phyloP scores from a whole-genome alignment of 108 stramenopile species.

The Craspedostauros australis region DNA sequence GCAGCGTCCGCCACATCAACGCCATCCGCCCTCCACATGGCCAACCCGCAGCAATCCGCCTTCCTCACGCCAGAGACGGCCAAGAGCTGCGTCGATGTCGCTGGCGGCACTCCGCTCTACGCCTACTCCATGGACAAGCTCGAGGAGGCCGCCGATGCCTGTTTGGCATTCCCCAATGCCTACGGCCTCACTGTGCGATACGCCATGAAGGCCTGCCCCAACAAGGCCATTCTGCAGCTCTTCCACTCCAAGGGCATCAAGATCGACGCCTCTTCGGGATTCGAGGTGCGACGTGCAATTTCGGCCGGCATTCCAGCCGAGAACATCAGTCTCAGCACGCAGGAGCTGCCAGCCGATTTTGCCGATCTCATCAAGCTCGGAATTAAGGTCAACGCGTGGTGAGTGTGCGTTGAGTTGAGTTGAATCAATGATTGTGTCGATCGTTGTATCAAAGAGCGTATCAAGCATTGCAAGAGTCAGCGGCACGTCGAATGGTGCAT shows the following conservation, averaged over 20 bases:
- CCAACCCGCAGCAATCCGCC: constrained; percentile 37
- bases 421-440: neutral
- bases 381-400: constrained; percentile 82
- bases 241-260: constrained; percentile 87
- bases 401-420: constrained; percentile 5
- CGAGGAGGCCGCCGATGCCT: constrained; percentile 70
- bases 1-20: neutral
- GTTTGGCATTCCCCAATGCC: constrained; percentile 93
- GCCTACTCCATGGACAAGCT: constrained; percentile 90
- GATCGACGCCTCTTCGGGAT: constrained; percentile 93
- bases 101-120: constrained; percentile 89
- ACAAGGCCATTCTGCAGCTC: constrained; percentile 83
- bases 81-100: constrained; percentile 64
- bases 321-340: constrained; percentile 88
- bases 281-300: constrained; percentile 88
- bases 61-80: constrained; percentile 81
- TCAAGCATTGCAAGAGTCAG: neutral
- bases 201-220: constrained; percentile 98
- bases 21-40: constrained; percentile 15
- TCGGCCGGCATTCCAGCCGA: constrained; percentile 78
- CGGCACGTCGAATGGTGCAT: neutral
- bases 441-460: neutral
- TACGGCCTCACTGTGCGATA: constrained; percentile 95
- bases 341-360: constrained; percentile 91
- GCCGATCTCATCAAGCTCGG: constrained; percentile 75